Evolutionary conservation across 2,329 filamentous ascomycete species (phyloP).

Genomic region (Ceratocystis alfenasii): DNA sequence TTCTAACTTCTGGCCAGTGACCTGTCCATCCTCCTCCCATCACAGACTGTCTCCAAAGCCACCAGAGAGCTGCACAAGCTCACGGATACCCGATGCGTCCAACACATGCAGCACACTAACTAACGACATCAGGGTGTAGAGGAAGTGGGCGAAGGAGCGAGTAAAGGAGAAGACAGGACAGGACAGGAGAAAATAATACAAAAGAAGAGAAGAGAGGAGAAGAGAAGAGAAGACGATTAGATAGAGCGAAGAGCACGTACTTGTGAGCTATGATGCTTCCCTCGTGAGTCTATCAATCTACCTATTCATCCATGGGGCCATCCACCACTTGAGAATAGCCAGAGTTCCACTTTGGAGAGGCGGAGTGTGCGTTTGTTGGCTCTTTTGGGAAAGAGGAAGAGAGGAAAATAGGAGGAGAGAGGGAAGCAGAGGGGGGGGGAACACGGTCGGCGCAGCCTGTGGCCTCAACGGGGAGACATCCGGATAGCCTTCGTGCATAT

Average conservation of each 20-base stretch:
- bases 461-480: not conserved
- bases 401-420: not conserved
- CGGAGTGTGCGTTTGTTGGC: slow-evolving; percentile 1
- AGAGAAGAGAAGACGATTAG: not conserved
- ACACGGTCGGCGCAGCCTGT: not conserved
- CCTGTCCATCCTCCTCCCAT: not conserved
- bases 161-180: not conserved
- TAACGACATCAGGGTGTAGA: not conserved
- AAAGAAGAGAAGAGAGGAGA: not conserved
- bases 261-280: slow-evolving; percentile 3
- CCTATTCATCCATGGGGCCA: not conserved
- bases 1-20: not conserved
- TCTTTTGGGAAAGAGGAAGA: not conserved
- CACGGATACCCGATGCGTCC: not conserved
- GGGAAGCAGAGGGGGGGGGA: no score
- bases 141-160: not conserved
- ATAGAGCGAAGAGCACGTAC: not conserved
- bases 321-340: not conserved
- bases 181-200: not conserved
- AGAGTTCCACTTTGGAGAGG: not conserved
- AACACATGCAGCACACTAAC: not conserved
- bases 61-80: not conserved
- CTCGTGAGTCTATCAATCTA: not conserved
- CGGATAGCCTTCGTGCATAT: not conserved
- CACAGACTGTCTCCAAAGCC: not conserved